Percentiles rank a stretch among this genome's conserved stretches.
Conservation (phyloP, 345 rosid genomes). For the Sapria himalayana region DNA sequence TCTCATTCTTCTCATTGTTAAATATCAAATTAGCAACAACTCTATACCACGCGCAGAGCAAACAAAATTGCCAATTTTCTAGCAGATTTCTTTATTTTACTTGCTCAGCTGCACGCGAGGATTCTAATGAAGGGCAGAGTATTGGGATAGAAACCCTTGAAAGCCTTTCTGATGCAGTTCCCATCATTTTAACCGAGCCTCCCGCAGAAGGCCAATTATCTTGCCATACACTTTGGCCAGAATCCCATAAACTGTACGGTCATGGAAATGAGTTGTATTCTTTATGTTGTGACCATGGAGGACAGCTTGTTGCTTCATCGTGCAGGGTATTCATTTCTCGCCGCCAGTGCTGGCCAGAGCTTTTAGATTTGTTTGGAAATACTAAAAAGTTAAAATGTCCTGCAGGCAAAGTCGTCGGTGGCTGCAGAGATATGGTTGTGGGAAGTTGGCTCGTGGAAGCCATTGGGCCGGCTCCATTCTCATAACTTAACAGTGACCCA, state of each 20-base stretch:
- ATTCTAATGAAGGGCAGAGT: slow-evolving; percentile 21
- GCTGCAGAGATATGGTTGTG: slow-evolving; percentile 88
- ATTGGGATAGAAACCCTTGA: slow-evolving; percentile 67
- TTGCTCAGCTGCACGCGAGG: slow-evolving; percentile 36
- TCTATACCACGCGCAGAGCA: no score
- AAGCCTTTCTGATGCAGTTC: slow-evolving; percentile 88
- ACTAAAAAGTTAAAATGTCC: no score
- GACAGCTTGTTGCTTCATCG: slow-evolving; percentile 72
- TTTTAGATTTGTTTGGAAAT: background rate
- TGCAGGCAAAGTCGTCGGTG: slow-evolving; percentile 64
- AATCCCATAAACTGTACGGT: slow-evolving; percentile 82
- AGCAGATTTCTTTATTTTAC: slow-evolving; percentile 1
- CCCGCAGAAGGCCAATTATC: slow-evolving; percentile 90
- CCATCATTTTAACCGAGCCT: slow-evolving; percentile 60
- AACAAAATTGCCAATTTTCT: background rate
- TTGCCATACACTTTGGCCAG: slow-evolving; percentile 85
- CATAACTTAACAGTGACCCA: slow-evolving; percentile 90
- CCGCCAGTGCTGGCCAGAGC: no score
- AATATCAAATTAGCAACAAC: no score
- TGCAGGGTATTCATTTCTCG: slow-evolving; percentile 88
- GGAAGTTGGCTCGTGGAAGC: slow-evolving; percentile 95
- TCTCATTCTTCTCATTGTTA: slow-evolving; percentile 2
- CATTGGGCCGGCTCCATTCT: slow-evolving; percentile 64
- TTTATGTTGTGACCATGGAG: slow-evolving; percentile 52
- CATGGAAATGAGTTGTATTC: slow-evolving; percentile 90